phyloP scores from a whole-genome alignment of 495 filamentous ascomycete genomes.

The Hypoxylon rickii region DNA sequence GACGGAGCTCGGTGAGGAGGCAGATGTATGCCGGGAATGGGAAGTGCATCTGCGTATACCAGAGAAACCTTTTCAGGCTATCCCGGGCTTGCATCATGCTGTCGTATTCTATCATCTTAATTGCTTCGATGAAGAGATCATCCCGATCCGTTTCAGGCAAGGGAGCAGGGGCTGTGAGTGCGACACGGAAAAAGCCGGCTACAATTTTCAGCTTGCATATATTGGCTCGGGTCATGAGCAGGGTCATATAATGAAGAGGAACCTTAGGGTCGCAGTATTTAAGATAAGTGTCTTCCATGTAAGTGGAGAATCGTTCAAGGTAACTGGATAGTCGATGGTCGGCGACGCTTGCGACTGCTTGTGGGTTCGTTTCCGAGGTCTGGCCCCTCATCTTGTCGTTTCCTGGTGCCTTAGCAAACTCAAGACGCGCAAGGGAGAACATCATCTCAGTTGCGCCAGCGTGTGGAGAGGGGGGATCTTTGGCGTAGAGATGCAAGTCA shows the following conservation, averaged over 20 bases:
- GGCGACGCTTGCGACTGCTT: slow-evolving; percentile 51
- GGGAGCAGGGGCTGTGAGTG: slow-evolving; percentile 28
- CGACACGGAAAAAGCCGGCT: slow-evolving; percentile 38
- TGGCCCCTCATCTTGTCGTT: slow-evolving; percentile 47
- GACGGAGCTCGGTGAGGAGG: slow-evolving; percentile 53
- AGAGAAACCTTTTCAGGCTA: slow-evolving; percentile 52
- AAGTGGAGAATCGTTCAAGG: slow-evolving; percentile 57
- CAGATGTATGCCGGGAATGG: slow-evolving; percentile 60
- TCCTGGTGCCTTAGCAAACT: slow-evolving; percentile 53
- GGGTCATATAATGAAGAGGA: slow-evolving; percentile 60
- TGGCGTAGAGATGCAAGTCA: slow-evolving; percentile 55
- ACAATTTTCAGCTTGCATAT: slow-evolving; percentile 53
- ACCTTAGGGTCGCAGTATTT: slow-evolving; percentile 63
- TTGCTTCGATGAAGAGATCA: slow-evolving; percentile 50
- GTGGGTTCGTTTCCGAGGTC: slow-evolving; percentile 38
- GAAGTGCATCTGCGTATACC: slow-evolving; percentile 58
- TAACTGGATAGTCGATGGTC: slow-evolving; percentile 53
- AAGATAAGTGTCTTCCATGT: slow-evolving; percentile 64
- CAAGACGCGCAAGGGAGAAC: slow-evolving; percentile 53
- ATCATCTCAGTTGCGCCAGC: slow-evolving; percentile 56
- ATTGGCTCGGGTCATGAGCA: slow-evolving; percentile 53
- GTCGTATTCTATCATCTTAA: slow-evolving; percentile 58
- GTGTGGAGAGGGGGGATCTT: slow-evolving; percentile 48
- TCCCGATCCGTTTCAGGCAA: slow-evolving; percentile 49
- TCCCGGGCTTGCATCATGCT: slow-evolving; percentile 53